phyloP scores from a whole-genome alignment of 2,329 filamentous ascomycete species.

The Clarireedia hainanense region DNA sequence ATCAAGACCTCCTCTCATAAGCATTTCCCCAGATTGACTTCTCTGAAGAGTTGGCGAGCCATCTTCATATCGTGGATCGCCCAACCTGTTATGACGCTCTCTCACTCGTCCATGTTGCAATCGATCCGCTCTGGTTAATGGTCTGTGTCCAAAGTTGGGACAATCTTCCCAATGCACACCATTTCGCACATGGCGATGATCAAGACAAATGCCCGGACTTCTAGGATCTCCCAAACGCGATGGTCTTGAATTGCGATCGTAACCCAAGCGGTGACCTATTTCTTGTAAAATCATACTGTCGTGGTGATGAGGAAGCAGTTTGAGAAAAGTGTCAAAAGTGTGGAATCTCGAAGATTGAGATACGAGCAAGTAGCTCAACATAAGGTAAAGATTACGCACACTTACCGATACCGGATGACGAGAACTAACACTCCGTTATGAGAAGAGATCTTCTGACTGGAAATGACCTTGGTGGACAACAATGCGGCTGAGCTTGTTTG shows the following conservation, averaged over 20 bases:
- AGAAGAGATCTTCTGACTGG: slow-evolving; percentile 1
- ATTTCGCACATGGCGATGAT: slow-evolving; percentile 2
- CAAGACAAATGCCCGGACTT: neutral
- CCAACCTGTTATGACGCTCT: neutral
- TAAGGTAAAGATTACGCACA: neutral
- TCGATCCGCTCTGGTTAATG: neutral
- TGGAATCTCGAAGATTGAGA: neutral
- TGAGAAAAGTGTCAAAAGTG: too few species aligned
- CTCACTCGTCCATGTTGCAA: neutral
- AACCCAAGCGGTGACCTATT: too few species aligned
- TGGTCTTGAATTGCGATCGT: neutral
- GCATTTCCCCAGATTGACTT: neutral
- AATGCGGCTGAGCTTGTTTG: neutral
- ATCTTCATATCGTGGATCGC: neutral
- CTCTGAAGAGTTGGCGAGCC: neutral
- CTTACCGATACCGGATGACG: slow-evolving; percentile 1
- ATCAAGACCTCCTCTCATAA: neutral
- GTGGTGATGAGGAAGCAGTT: too few species aligned
- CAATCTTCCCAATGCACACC: slow-evolving; percentile 6
- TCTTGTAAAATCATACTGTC: too few species aligned
- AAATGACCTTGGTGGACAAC: neutral
- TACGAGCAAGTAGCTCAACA: neutral
- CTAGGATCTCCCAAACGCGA: neutral
- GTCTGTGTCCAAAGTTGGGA: slow-evolving; percentile 2
- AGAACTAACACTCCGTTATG: neutral